Conservation (phyloP, 83 land plant genomes). For the Picea abies region DNA sequence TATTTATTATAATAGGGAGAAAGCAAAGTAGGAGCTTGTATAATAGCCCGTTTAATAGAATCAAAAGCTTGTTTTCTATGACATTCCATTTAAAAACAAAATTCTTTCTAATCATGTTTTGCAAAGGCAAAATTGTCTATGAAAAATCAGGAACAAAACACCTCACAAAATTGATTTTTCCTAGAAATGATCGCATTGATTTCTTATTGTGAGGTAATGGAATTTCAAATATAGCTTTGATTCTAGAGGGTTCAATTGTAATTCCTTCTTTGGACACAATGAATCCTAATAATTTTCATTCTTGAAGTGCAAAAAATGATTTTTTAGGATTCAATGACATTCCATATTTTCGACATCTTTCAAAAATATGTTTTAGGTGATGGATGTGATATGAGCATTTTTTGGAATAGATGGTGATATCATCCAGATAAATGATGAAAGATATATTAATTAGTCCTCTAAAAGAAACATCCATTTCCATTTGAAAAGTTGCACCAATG, state of each 20-base stretch:
- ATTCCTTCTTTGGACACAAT: neutral
- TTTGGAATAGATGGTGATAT: neutral
- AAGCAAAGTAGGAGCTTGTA: neutral
- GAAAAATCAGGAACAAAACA: neutral
- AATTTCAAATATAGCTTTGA: neutral
- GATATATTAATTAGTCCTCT: neutral
- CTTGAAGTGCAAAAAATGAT: neutral
- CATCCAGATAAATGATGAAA: neutral
- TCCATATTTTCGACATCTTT: neutral
- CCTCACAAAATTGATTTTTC: neutral
- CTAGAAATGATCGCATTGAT: neutral
- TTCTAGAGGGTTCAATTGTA: neutral
- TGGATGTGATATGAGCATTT: neutral
- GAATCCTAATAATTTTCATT: neutral
- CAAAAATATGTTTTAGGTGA: neutral
- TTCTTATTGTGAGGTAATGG: neutral
- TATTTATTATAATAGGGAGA: neutral
- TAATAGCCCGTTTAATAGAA: neutral
- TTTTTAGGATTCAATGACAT: neutral
- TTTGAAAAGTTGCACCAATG: neutral
- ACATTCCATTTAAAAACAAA: neutral
- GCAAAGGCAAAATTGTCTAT: neutral
- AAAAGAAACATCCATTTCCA: neutral
- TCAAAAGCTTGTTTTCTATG: neutral
- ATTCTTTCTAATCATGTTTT: neutral